Conservation (phyloP, 192 early-diverging fungal species). For the Coemansia sp. region DNA sequence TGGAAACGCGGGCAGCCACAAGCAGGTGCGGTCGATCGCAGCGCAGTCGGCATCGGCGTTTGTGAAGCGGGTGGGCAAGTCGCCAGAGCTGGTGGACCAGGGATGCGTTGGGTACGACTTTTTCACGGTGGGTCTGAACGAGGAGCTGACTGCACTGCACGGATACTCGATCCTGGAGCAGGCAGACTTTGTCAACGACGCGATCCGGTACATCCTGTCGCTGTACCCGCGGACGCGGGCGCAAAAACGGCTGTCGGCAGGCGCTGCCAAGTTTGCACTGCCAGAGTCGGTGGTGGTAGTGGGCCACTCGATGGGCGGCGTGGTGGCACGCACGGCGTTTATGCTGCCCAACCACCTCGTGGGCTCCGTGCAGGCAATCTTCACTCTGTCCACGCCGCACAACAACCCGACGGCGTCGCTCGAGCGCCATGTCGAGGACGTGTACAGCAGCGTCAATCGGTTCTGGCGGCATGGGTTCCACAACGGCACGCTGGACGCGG, state of each 20-base stretch:
- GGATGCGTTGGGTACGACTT: conserved; percentile 53
- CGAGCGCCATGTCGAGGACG: conserved; percentile 50
- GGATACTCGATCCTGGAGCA: conserved; percentile 81
- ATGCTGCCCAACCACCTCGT: conserved; percentile 66
- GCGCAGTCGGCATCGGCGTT: conserved; percentile 64
- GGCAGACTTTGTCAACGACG: conserved; percentile 81
- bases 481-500: conserved; percentile 49
- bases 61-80: conserved; percentile 38
- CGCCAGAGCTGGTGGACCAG: conserved; percentile 8
- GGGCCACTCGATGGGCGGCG: conserved; percentile 95
- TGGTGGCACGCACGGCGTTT: conserved; percentile 83
- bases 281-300: conserved; percentile 79
- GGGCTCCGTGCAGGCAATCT: conserved; percentile 73
- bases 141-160: conserved; percentile 90
- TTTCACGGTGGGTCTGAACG: conserved; percentile 74
- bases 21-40: conserved; percentile 85
- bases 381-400: conserved; percentile 91
- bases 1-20: conserved; percentile 91
- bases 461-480: conserved; percentile 65
- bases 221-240: conserved; percentile 58
- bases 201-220: conserved; percentile 71
- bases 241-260: conserved; percentile 10
- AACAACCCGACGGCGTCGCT: conserved; percentile 75
- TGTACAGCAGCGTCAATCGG: conserved; percentile 66
- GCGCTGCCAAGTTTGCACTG: conserved; percentile 35